phyloP scores from a whole-genome alignment of 2,329 filamentous ascomycete species.

The Beauveria varroae region DNA sequence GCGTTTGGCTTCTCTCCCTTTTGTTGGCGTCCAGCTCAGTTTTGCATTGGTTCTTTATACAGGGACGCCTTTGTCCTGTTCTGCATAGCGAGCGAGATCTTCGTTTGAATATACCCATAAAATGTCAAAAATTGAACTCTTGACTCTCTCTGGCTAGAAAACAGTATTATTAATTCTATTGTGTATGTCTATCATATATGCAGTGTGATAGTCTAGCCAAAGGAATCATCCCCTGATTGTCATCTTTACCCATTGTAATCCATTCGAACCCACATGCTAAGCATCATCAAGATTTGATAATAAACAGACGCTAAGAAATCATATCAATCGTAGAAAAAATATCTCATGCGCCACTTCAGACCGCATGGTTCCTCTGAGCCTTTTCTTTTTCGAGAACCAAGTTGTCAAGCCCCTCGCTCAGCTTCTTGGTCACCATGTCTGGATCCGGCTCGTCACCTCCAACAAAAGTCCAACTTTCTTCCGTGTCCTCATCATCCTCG shows the following conservation, averaged over 20 bases:
- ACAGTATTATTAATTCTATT: slow-evolving; percentile 6
- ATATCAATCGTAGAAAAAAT: neutral
- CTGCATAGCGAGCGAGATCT: slow-evolving; percentile 3
- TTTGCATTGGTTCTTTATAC: neutral
- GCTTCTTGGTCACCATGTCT: slow-evolving; percentile 33
- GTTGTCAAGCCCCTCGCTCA: slow-evolving; percentile 28
- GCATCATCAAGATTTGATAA: neutral
- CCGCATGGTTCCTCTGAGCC: slow-evolving; percentile 19
- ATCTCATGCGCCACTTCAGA: neutral
- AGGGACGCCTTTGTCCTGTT: neutral
- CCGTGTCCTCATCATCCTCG: slow-evolving; percentile 52
- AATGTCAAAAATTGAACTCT: neutral
- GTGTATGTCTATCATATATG: slow-evolving; percentile 10
- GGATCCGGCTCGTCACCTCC: slow-evolving; percentile 47
- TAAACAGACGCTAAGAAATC: neutral
- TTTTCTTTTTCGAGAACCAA: slow-evolving; percentile 16
- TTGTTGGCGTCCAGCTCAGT: neutral
- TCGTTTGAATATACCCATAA: neutral
- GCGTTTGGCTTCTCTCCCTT: neutral
- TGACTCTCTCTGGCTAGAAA: neutral
- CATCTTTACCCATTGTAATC: neutral
- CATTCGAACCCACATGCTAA: neutral
- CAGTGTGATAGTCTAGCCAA: slow-evolving; percentile 5
- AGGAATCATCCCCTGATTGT: neutral
- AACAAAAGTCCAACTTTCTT: slow-evolving; percentile 88